Conservation (phyloP, 73 alveolate genomes). For the Tetrahymena thermophila region DNA sequence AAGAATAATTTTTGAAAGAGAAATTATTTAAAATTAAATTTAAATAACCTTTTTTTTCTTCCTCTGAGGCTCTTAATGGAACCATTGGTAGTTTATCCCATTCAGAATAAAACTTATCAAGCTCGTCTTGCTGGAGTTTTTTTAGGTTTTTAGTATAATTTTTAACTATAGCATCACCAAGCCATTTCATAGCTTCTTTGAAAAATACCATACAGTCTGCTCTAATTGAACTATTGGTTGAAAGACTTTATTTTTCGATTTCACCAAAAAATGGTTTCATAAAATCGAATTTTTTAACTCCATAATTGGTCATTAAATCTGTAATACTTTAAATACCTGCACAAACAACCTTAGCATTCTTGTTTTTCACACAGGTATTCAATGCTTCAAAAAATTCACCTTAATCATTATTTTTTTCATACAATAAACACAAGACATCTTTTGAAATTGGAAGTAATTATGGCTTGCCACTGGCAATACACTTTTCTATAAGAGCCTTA, state of each 20-base stretch:
- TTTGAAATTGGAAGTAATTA: constrained; percentile 33
- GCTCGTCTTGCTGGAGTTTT: constrained; percentile 51
- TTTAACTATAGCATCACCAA: constrained; percentile 59
- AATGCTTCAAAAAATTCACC: constrained; percentile 53
- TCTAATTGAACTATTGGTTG: constrained; percentile 51
- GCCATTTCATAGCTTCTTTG: constrained; percentile 66
- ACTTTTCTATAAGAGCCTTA: constrained; percentile 54
- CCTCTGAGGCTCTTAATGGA: constrained; percentile 29
- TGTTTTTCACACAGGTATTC: constrained; percentile 38
- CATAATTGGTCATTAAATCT: constrained; percentile 48
- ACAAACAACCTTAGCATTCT: constrained; percentile 50
- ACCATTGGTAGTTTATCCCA: constrained; percentile 32
- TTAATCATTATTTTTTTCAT: constrained; percentile 53
- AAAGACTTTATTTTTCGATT: constrained; percentile 45
- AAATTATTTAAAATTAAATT: not conserved
- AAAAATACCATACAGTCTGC: constrained; percentile 60
- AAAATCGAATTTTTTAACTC: constrained; percentile 52
- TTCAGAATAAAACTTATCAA: constrained; percentile 38
- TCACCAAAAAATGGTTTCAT: constrained; percentile 50
- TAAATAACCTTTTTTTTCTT: constrained; percentile 17
- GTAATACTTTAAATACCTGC: constrained; percentile 38
- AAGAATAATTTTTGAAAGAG: not conserved
- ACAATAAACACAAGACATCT: constrained; percentile 44
- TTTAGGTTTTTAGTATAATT: constrained; percentile 44
- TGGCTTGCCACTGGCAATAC: constrained; percentile 66